phyloP scores from a whole-genome alignment of 2,329 filamentous ascomycete species.

The Alternaria incomplexa region DNA sequence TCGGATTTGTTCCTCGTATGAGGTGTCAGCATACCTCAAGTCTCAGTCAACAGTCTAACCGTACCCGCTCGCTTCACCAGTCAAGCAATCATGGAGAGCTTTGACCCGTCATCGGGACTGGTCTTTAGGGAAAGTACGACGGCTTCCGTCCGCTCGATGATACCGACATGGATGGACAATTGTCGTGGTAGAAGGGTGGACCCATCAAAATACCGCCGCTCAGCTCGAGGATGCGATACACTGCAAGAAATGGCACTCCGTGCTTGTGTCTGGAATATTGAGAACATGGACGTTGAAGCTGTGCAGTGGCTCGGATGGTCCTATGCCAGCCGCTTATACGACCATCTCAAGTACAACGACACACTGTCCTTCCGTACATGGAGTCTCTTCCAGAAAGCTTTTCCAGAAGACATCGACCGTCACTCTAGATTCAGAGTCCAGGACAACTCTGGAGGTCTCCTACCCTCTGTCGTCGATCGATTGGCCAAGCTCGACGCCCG shows the following conservation, averaged over 20 bases:
- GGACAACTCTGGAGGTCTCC: neutral
- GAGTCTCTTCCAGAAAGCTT: conserved; percentile 24
- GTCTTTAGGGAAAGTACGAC: conserved; percentile 24
- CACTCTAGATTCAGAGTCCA: conserved; percentile 17
- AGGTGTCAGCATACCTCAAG: neutral
- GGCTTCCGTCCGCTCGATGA: conserved; percentile 21
- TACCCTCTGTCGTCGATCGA: conserved; percentile 19
- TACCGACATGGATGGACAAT: conserved; percentile 21
- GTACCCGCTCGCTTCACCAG: neutral
- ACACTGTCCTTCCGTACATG: conserved; percentile 22
- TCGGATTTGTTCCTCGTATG: neutral
- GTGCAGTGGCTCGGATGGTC: conserved; percentile 28
- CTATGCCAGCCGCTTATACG: conserved; percentile 23
- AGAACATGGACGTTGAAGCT: conserved; percentile 19
- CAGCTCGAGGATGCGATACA: conserved; percentile 16
- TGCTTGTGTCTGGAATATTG: conserved; percentile 22
- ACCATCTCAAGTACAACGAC: conserved; percentile 21
- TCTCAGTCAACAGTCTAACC: neutral
- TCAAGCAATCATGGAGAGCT: conserved; percentile 7
- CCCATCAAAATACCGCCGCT: conserved; percentile 12
- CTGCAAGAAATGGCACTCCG: conserved; percentile 26
- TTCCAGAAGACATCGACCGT: conserved; percentile 20
- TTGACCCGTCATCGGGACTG: conserved; percentile 18
- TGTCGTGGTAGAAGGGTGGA: conserved; percentile 19
- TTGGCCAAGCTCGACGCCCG: conserved; percentile 18